phyloP scores from a whole-genome alignment of 345 rosid genomes.

The Leavenworthia alabamica region DNA sequence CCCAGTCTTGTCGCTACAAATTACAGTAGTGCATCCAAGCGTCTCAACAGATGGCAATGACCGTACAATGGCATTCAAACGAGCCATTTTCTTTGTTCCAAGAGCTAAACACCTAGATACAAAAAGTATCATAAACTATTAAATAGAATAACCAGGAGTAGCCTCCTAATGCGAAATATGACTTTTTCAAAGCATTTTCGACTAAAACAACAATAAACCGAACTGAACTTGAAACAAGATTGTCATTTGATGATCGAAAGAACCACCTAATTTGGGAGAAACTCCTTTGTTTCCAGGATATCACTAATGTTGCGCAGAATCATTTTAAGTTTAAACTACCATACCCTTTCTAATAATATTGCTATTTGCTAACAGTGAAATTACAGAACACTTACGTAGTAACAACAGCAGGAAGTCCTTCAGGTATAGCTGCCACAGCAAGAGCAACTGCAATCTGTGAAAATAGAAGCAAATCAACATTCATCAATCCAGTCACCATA shows the following conservation, averaged over 20 bases:
- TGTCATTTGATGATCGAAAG: conserved; percentile 8
- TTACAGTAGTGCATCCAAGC: conserved; percentile 95
- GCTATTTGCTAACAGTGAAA: conserved; percentile 5
- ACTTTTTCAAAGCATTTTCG: conserved; percentile 1
- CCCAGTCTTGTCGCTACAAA: conserved; percentile 98
- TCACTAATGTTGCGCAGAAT: not conserved
- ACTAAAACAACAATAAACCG: conserved; percentile 3
- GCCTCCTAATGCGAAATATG: not conserved
- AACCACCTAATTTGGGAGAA: not conserved
- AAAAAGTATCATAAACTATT: conserved; percentile 3
- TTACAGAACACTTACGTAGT: conserved; percentile 69
- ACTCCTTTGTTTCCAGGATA: not conserved
- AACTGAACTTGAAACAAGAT: conserved; percentile 9
- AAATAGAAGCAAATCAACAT: conserved; percentile 34
- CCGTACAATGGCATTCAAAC: conserved; percentile 94
- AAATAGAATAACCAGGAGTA: conserved; percentile 1
- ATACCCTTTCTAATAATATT: conserved; percentile 1
- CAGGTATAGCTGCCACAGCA: conserved; percentile 99
- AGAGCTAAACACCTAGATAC: conserved; percentile 90
- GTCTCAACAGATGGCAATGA: conserved; percentile 99
- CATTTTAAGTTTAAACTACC: conserved; percentile 6
- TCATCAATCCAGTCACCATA: conserved; percentile 17
- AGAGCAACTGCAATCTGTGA: conserved; percentile 98
- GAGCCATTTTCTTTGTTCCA: conserved; percentile 98
- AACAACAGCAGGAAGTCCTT: conserved; percentile 99